Evolutionary conservation across 2,329 filamentous ascomycete species (phyloP), one percentile per base, ranked within the genome.

Genomic region (Onygena corvina): DNA sequence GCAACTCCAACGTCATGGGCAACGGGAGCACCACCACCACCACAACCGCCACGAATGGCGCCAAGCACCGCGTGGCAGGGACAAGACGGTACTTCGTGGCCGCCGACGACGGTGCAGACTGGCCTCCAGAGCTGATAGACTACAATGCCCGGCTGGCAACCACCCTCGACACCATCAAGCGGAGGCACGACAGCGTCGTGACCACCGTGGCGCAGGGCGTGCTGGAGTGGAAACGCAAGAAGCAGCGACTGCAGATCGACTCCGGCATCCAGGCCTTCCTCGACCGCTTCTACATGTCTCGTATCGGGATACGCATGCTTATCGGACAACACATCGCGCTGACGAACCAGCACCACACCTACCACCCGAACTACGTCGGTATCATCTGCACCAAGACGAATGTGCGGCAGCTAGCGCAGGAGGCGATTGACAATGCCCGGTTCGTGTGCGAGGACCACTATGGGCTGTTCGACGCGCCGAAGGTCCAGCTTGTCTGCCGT

Each of bases 351-450:
- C 85, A 83, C 60, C 83, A 92, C 59, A 81, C 88, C 57, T 81
- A 82, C 54, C 90, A 96, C 66, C 87, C 88, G 31, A 86, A 87
- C 53, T 96, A 98, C 63, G 92, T 98, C 58, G 92, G 92, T 55
- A 95, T 98, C 58, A 98, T 98, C 63, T 98, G 92, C 73, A 98
- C 92, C 53, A 94, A 93, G 72, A 96, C 92, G 21, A 98, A 95
- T 60, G 90, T 98, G 33, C 81, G 81, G 51, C 92, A 98, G 59
- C 79, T 98, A 45, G 92, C 92, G 3, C 83, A 94, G 63, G 92
- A 98, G 69, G 92, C 92, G 52, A 96, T 98, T 61, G 92, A 96
- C 63, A 98, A 98, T 61, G 92, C 92, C 35, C 81, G 92, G n/a
- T 98, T 96, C 62, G 92, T 98, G 29, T 98, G 92, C 64, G 92